A percentile compares a stretch with the other conserved stretches of the same genome.
Conservation (phyloP, 2,329 filamentous ascomycete genomes). For the Sporothrix luriei region DNA sequence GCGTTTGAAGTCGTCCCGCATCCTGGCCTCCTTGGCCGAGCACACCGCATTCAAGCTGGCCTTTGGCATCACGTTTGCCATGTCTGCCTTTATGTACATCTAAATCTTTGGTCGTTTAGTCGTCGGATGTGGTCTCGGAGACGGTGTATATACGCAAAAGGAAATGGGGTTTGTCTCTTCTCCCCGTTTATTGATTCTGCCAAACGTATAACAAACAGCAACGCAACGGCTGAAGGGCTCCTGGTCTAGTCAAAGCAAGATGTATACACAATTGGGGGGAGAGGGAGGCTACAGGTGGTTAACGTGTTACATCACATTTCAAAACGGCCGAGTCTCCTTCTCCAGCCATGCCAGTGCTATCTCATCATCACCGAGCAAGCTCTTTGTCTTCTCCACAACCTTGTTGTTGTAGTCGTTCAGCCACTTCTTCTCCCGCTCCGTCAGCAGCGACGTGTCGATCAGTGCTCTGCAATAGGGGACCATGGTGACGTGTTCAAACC, state of each 20-base stretch:
- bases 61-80: slow-evolving; percentile 71
- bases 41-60: slow-evolving; percentile 67
- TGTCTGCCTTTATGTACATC: slow-evolving; percentile 65
- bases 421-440: slow-evolving; percentile 75
- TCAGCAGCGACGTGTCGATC: slow-evolving; percentile 74
- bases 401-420: slow-evolving; percentile 83
- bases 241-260: neutral
- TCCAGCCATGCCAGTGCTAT: slow-evolving; percentile 78
- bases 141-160: neutral
- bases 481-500: slow-evolving; percentile 97
- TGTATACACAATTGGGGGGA: neutral
- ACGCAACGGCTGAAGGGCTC: neutral
- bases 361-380: slow-evolving; percentile 72
- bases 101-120: slow-evolving; percentile 32
- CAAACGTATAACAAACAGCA: neutral
- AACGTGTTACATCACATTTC: neutral
- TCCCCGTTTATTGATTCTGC: neutral
- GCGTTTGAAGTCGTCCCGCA: slow-evolving; percentile 44
- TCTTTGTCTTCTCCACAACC: slow-evolving; percentile 78
- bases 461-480: slow-evolving; percentile 90
- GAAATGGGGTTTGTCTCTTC: neutral
- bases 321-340: slow-evolving; percentile 76
- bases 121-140: no score
- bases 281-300: neutral
- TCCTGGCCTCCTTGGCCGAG: slow-evolving; percentile 56